Base-by-base conservation (phyloP, 805 yeast genomes). In the Candida silvicultrix region DNA sequence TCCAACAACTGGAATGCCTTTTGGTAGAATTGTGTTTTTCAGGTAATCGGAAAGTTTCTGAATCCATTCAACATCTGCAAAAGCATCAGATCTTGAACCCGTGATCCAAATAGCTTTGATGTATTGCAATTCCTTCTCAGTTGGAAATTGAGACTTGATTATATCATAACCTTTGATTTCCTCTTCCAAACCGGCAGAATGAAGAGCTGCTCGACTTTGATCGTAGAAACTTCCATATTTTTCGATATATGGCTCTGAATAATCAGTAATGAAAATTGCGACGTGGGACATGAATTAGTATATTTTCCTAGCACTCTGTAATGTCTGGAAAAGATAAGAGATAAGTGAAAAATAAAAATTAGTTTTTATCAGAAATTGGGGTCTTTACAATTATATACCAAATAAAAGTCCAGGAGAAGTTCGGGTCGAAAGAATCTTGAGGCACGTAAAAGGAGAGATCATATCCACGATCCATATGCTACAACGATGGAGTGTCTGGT, bases 191-290 rank as follows among this genome's bases (percentile, higher is more conserved):
- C 64, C 62, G 3, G 60, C 53, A 0, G 45, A 43, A 20, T 53
- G 38, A 38, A 78, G 48, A 8, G 76, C 56, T 6, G 54, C 55
- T 1, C 52, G 51, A 22, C 73, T 67, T 51, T 71, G 71, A 49
- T 77, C 80, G 2, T 79, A 83, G 56, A 74, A 78, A 56, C 76
- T 79, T 1, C 83, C 83, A 54, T 54, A 69, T n/a, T 53, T 54
- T 16, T 54, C 63, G 19, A 61, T 50, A 18, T 62, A 48, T 21
- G 56, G 63, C 11, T 54, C 53, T 1, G 53, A 37, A 29, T 55
- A 51, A 35, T 59, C 63, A 1, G 58, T 49, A 18, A 46, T 44
- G 38, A 59, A 48, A 22, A 59, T 48, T 15, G 60, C 61, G 22
- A 59, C 50, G 15, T 39, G 42, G 7, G 40, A 36, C 44, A 28